phyloP scores from a whole-genome alignment of 2,329 filamentous ascomycete species.

The Epichloe baconii region DNA sequence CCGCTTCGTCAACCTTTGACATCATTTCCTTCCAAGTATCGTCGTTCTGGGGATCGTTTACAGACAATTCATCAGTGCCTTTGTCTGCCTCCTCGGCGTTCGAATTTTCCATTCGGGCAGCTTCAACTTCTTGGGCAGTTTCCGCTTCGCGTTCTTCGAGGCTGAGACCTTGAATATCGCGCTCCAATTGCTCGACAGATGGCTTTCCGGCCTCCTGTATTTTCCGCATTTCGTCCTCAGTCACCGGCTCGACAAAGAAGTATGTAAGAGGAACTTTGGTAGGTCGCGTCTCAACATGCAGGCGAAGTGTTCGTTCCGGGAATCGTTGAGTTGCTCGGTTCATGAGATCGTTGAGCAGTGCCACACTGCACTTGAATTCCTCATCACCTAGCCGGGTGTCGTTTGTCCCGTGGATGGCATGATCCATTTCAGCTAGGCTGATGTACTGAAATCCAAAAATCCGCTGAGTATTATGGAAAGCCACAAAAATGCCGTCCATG shows the following conservation, averaged over 20 bases:
- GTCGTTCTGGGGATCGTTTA: constrained; percentile 17
- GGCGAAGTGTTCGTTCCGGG: constrained; percentile 60
- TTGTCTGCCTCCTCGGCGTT: constrained; percentile 13
- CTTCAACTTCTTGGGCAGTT: constrained; percentile 6
- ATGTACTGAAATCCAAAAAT: constrained; percentile 99
- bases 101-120: constrained; percentile 9
- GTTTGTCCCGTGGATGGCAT: constrained; percentile 67
- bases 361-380: constrained; percentile 75
- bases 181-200: constrained; percentile 57
- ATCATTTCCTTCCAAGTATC: constrained; percentile 42
- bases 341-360: constrained; percentile 66
- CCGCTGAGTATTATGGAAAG: constrained; percentile 85
- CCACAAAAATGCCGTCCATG: constrained; percentile 98
- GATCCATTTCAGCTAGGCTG: constrained; percentile 73
- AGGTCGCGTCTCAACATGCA: constrained; percentile 68
- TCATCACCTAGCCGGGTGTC: constrained; percentile 57
- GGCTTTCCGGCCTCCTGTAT: constrained; percentile 59
- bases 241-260: constrained; percentile 78
- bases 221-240: constrained; percentile 52
- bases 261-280: constrained; percentile 59
- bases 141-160: constrained; percentile 18
- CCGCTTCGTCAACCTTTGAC: constrained; percentile 39
- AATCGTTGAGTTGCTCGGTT: constrained; percentile 62
- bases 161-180: constrained; percentile 40
- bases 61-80: constrained; percentile 8